Base-by-base conservation (phyloP, 148 eudicot genomes). In the Camellia sinensis region DNA sequence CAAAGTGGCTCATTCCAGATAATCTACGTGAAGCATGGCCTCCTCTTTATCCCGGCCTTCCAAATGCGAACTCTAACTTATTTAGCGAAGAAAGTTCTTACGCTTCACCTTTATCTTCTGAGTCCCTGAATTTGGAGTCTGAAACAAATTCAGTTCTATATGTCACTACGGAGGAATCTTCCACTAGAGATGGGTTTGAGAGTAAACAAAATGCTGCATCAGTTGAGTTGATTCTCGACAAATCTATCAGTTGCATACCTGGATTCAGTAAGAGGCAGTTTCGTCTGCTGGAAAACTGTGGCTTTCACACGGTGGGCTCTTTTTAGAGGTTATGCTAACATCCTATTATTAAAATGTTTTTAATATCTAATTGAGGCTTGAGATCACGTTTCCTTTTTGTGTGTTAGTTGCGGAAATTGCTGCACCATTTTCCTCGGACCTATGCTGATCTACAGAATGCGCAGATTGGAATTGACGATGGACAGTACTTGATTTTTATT, bases 381-480 rank as follows among this genome's bases (percentile, higher is more conserved):
- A 64, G 80, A 29, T 75, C 67, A 77, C 82, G 73, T 22, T 80
- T 76, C 57, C 76, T 89, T 66, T 81, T 80, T 77, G 72, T 77
- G 40, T 90, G 91, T 84, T 29, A 96, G 99, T 72, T 91, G 83
- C 88, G 98, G 86, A 96, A 93, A 75, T 66, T 96, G 86, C 85
- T 96, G 82, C 94, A 93, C 79, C 99, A 96, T 86, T 96, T 93
- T 80, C 99, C 99, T 86, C 92, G 99, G 71, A 93, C 95, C 37
- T 96, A 96, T 89, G 99, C 93, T 54, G 99, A 96, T 87, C 81
- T 93, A 73, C 97, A 92, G 81, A 93, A 93, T 88, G 90, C 95
- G 67, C 87, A 90, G 82, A 75, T 82, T 83, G 97, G 93, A 74
- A 90, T 96, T 78, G 90, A 83, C 74, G 99, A 96, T 83, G 99